These are phyloP conservation scores for Alternaria arborescens DNA, from an alignment of 2,329 filamentous ascomycete species.

Conservation along the genomic window DNA sequence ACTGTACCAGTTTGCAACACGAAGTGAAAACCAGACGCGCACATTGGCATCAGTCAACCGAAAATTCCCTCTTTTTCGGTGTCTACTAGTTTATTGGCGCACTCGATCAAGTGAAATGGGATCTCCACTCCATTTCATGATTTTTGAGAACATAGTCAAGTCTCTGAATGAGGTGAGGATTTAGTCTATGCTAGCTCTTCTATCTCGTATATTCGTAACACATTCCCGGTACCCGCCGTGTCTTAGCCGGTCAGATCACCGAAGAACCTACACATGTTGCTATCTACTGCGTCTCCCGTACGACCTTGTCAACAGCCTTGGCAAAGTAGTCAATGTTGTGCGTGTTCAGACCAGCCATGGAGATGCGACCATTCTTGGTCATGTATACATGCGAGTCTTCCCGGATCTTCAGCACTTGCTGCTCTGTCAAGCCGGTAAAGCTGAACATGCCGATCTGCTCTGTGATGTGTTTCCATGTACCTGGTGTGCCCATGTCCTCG, in stretches of 20 bases:
- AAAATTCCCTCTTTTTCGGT: neutral
- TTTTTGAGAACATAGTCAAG: neutral
- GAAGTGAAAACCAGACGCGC: neutral
- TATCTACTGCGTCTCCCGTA: constrained; percentile 62
- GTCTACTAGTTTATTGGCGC: neutral
- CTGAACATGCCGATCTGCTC: constrained; percentile 99
- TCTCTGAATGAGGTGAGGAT: neutral
- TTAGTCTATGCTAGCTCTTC: neutral
- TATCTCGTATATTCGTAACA: neutral
- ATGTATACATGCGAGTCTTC: constrained; percentile 82
- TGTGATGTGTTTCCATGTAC: constrained; percentile 95
- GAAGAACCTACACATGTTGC: neutral
- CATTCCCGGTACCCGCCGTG: neutral
- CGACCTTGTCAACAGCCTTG: constrained; percentile 84
- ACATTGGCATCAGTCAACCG: neutral
- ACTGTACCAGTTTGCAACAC: neutral
- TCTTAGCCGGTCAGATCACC: neutral
- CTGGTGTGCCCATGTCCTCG: constrained; percentile 84
- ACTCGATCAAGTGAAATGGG: neutral
- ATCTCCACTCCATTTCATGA: neutral
- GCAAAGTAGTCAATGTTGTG: constrained; percentile 94
- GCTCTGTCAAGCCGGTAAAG: constrained; percentile 81
- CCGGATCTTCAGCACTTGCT: constrained; percentile 75
- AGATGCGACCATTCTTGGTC: constrained; percentile 98
- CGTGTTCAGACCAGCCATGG: constrained; percentile 96